Percentiles rank a stretch among this genome's conserved stretches.
Conservation (phyloP, 352 stramenopile species). For the Globisporangium takayamanum region DNA sequence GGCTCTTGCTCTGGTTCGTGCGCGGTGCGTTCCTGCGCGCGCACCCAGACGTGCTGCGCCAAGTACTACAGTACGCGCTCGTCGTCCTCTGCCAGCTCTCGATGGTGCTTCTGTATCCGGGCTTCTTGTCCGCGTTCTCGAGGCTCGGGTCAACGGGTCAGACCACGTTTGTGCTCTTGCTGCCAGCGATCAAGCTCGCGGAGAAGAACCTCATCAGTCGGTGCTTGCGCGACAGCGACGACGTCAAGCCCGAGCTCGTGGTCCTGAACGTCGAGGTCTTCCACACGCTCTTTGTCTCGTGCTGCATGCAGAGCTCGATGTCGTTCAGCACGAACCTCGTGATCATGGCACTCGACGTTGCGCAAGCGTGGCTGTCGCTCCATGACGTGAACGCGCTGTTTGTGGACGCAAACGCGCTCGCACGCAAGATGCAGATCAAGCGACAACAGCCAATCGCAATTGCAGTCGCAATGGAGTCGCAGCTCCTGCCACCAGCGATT, state of each 20-base stretch:
- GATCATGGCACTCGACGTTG: conserved; percentile 28
- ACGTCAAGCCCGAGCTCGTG: conserved; percentile 21
- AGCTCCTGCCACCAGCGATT: too few relatives aligned
- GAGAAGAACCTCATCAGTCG: conserved; percentile 30
- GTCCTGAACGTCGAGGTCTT: conserved; percentile 40
- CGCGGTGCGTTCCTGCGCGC: not conserved
- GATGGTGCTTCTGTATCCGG: conserved; percentile 10
- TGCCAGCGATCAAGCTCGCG: conserved; percentile 30
- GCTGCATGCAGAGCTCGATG: conserved; percentile 8
- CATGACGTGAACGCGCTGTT: conserved; percentile 19
- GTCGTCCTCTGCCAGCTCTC: not conserved
- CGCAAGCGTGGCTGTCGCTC: conserved; percentile 25
- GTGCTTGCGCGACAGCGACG: conserved; percentile 11
- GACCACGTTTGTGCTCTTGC: conserved; percentile 15
- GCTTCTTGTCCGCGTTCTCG: conserved; percentile 13
- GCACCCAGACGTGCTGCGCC: conserved; percentile 2
- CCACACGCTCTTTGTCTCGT: conserved; percentile 26
- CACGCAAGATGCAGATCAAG: not conserved
- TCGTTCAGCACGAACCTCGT: conserved; percentile 22
- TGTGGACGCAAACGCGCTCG: not conserved
- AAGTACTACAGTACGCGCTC: not conserved
- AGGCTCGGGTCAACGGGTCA: conserved; percentile 4
- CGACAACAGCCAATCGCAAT: too few relatives aligned
- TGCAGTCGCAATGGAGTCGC: too few relatives aligned
- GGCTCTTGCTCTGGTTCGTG: not conserved